Conservation (phyloP, 2,329 filamentous ascomycete species). For the Calonectria multiphialidica region DNA sequence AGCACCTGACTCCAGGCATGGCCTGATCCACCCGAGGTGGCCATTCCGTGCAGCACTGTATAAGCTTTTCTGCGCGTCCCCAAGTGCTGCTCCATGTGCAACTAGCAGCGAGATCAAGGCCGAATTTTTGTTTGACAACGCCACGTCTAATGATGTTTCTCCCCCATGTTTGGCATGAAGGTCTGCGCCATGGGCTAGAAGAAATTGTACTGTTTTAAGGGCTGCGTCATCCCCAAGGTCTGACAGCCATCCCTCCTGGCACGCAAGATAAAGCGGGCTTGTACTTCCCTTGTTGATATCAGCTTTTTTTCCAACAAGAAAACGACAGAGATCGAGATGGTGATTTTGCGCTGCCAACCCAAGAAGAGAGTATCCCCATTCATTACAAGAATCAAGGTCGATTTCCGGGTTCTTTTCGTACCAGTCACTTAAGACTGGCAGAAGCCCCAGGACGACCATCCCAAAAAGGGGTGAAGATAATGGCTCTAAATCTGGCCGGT, state of each 20-base stretch:
- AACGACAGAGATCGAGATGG: background rate
- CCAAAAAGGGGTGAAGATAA: background rate
- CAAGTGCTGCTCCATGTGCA: background rate
- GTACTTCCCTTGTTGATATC: background rate
- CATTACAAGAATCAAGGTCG: background rate
- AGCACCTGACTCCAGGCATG: background rate
- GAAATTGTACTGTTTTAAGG: too few species aligned
- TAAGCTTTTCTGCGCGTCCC: background rate
- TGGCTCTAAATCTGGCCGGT: background rate
- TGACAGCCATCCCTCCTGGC: background rate
- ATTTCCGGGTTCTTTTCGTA: background rate
- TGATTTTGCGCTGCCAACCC: background rate
- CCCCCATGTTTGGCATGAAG: background rate
- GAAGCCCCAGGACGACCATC: background rate
- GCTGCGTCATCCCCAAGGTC: too few species aligned
- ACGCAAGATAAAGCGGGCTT: background rate
- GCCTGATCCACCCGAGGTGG: background rate
- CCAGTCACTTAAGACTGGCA: background rate
- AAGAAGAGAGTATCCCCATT: background rate
- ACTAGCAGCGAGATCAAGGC: background rate
- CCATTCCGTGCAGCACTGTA: background rate
- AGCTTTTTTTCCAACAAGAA: background rate
- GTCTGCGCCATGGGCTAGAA: background rate
- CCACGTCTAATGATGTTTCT: background rate
- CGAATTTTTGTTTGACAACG: background rate